Conservation (phyloP, 1,284 basidiomycete species). For the Papiliotrema fonsecae region DNA sequence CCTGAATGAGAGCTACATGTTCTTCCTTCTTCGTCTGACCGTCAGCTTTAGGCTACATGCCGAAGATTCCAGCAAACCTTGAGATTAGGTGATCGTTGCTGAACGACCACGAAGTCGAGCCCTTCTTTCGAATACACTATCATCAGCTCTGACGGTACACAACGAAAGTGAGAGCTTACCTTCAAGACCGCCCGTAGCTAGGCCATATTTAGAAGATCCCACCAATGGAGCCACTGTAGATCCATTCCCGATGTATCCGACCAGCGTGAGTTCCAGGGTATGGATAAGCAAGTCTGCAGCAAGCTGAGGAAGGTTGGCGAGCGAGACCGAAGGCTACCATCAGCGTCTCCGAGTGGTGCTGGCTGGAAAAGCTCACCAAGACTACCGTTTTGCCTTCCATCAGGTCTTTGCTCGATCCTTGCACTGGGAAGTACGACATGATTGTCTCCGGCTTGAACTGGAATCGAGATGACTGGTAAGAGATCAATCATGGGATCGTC, state of each 20-base stretch:
- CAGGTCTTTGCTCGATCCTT: neutral
- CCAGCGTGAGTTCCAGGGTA: conserved; percentile 56
- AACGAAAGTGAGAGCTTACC: conserved; percentile 54
- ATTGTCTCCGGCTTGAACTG: conserved; percentile 2
- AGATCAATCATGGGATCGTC: too few relatives aligned
- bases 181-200: conserved; percentile 68
- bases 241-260: conserved; percentile 59
- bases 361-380: conserved; percentile 9
- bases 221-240: conserved; percentile 62
- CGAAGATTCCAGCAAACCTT: conserved; percentile 53
- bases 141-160: conserved; percentile 6
- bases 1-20: conserved; percentile 57
- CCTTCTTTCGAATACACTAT: conserved; percentile 61
- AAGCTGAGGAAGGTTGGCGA: conserved; percentile 71
- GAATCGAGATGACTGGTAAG: neutral
- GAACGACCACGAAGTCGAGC: conserved; percentile 56
- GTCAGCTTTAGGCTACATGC: conserved; percentile 1
- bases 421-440: conserved; percentile 12
- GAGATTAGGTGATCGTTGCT: conserved; percentile 69
- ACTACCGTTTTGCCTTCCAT: conserved; percentile 10
- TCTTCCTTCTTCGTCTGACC: conserved; percentile 61
- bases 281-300: conserved; percentile 67
- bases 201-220: conserved; percentile 60
- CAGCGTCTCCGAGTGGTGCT: neutral
- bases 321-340: conserved; percentile 67